Conservation (phyloP, 140 eudicot genomes). For the Oenanthe javanica region DNA sequence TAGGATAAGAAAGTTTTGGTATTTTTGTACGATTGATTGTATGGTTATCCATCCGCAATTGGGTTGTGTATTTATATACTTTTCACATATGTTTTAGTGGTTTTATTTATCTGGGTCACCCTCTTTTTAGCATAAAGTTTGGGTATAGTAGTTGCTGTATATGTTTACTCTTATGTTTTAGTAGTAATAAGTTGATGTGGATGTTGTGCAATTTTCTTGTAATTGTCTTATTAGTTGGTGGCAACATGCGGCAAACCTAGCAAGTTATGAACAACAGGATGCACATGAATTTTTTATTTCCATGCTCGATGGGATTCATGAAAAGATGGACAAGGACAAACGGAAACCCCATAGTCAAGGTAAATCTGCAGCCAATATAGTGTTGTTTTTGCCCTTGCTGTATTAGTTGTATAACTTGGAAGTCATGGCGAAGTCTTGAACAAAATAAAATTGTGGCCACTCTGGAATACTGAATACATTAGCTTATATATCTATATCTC, state of each 20-base stretch:
- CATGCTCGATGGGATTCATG: constrained; percentile 84
- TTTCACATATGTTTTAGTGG: background rate
- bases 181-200: background rate
- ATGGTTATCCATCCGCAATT: background rate
- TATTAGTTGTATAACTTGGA: constrained; percentile 5
- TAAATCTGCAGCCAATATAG: constrained; percentile 14
- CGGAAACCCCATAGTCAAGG: constrained; percentile 61
- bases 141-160: background rate
- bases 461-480: background rate
- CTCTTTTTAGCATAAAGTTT: background rate
- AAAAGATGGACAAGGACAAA: constrained; percentile 63
- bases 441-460: background rate
- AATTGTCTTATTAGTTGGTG: constrained; percentile 63
- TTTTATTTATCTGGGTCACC: background rate
- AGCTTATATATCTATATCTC: background rate
- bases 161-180: background rate
- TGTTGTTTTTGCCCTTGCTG: background rate
- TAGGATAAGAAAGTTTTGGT: background rate
- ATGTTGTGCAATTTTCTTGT: background rate
- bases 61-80: background rate
- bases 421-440: background rate
- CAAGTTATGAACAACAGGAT: constrained; percentile 90
- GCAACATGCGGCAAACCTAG: constrained; percentile 85
- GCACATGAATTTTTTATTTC: constrained; percentile 96
- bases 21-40: background rate